Evolutionary conservation across 164 flowering plant species (phyloP).

Genomic region (Stephania cephalantha): DNA sequence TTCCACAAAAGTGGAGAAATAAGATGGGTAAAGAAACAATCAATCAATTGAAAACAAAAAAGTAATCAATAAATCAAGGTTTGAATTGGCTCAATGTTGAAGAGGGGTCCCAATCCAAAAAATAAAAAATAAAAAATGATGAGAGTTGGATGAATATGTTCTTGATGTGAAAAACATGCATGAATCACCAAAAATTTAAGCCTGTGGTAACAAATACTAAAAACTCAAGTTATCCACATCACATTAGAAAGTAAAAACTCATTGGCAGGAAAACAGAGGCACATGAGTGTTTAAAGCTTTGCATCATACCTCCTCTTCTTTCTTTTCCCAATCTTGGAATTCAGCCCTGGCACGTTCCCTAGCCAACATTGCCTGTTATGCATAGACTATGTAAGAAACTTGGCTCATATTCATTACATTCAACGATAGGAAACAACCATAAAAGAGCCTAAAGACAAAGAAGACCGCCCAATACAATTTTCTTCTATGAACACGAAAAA

Average conservation of each 20-base stretch:
- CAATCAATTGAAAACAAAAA: too few species aligned
- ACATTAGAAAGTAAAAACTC: background rate
- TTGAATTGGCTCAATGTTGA: too few species aligned
- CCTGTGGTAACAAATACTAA: background rate
- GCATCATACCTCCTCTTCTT: constrained; percentile 80
- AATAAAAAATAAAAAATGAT: too few species aligned
- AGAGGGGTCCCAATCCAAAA: too few species aligned
- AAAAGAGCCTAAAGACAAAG: background rate
- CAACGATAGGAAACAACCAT: background rate
- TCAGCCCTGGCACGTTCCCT: constrained; percentile 97
- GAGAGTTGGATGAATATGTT: too few species aligned
- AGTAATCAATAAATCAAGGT: too few species aligned
- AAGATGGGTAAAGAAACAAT: too few species aligned
- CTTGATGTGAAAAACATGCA: too few species aligned
- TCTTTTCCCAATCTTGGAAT: constrained; percentile 98
- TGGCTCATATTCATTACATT: background rate
- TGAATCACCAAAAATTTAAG: background rate
- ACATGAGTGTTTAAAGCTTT: too few species aligned
- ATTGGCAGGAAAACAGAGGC: too few species aligned
- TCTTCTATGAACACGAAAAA: background rate
- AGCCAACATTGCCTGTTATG: constrained; percentile 65
- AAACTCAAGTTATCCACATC: background rate
- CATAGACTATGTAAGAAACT: background rate
- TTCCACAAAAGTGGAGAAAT: too few species aligned
- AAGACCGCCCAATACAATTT: background rate